Evolutionary conservation across 495 filamentous ascomycete species (phyloP), one percentile per base, ranked within the genome.

Genomic region (Talaromyces stipitatus): DNA sequence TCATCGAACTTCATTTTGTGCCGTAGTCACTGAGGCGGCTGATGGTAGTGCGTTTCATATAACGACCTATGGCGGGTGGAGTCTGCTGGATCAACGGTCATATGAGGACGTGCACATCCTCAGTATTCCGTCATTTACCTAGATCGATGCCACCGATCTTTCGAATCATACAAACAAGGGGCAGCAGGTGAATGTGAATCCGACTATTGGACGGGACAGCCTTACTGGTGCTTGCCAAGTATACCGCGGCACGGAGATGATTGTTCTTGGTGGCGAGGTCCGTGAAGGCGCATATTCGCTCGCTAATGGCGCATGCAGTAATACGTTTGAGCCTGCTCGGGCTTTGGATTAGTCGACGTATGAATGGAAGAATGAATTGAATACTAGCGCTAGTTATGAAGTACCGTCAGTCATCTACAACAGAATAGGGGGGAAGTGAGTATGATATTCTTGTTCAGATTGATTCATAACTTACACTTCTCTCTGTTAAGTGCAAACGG

Each of bases 71-170:
- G 46, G 46, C 18, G 46, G 46, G 24, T 50, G 46, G 46, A 50
- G 46, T 28, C 24, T 50, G 24, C 18, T 24, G 22, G 7, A 50
- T n/a, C 20, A 28, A 18, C 46, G 46, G 46, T 22, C 46, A 28
- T 50, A 50, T n/a, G 46, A 50, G 46, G 46, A 50, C 5, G 46
- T 50, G 3, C 4, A 50, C 24, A 50, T 50, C 24, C 46, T 50
- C 20, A 50, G 46, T 50, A 23, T 50, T 26, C 46, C 46, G 24
- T 50, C 46, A 50, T 50, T 50, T 27, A 50, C 46, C 46, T 50
- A 18, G 46, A 50, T 50, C 46, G 18, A 50, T 50, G 46, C 46
- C 24, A 50, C 46, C 18, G 10, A 11, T 26, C 6, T 50, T 10
- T 50, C 46, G 4, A 50, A 50, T 22, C 18, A 50, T 10, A 20